phyloP scores from a whole-genome alignment of 441 rosid species.

The Arabidopsis lyrata region DNA sequence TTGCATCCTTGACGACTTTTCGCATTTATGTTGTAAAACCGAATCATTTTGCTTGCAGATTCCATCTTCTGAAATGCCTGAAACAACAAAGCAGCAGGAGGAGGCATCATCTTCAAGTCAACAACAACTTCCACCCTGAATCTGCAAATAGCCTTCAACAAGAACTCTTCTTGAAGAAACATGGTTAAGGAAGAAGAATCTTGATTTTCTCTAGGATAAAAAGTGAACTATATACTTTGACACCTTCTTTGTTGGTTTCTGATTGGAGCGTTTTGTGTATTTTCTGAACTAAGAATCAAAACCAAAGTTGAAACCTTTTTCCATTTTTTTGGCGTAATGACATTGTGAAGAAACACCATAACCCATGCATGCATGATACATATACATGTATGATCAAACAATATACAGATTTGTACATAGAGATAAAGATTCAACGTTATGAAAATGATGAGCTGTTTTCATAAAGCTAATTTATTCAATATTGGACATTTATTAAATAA shows the following conservation, averaged over 20 bases:
- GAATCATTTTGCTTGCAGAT: constrained; percentile 51
- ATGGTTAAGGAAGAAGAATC: constrained; percentile 46
- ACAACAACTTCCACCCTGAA: constrained; percentile 63
- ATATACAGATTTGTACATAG: background rate
- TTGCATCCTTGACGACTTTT: constrained; percentile 7
- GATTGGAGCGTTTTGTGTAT: constrained; percentile 49
- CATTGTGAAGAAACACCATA: background rate
- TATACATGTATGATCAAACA: background rate
- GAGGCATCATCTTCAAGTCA: constrained; percentile 55
- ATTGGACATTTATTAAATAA: constrained; percentile 9
- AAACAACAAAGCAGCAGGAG: constrained; percentile 43
- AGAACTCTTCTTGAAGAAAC: constrained; percentile 59
- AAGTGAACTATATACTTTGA: background rate
- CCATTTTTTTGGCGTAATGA: background rate
- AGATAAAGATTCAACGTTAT: background rate
- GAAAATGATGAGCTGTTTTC: background rate
- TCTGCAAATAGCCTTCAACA: constrained; percentile 74
- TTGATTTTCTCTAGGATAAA: constrained; percentile 30
- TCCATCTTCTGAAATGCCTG: constrained; percentile 62
- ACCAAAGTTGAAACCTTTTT: constrained; percentile 16
- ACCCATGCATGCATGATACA: background rate
- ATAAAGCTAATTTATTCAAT: background rate
- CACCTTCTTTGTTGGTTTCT: constrained; percentile 13
- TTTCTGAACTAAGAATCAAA: constrained; percentile 47
- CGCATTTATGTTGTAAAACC: constrained; percentile 1